A percentile compares a stretch with the other conserved stretches of the same genome.
These are phyloP conservation scores for Boletellus deceptivus DNA, from an alignment of 1,284 basidiomycete species.

Conservation along the genomic window DNA sequence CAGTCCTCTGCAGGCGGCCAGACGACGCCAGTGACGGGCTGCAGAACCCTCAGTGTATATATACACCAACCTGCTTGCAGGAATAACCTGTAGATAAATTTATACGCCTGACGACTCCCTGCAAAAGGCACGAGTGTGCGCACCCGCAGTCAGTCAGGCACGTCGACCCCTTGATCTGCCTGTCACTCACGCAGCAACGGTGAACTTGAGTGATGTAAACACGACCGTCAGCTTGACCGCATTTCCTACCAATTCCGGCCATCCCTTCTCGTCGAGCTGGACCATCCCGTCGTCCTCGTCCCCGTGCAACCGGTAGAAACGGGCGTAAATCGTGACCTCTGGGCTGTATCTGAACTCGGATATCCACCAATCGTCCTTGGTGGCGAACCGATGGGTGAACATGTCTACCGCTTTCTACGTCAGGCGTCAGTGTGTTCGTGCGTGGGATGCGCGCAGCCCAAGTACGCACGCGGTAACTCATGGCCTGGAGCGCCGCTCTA, in stretches of 20 bases:
- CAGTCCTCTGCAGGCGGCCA: neutral
- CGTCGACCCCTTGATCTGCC: neutral
- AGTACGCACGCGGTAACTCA: slow-evolving; percentile 33
- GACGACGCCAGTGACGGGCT: neutral
- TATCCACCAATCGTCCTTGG: slow-evolving; percentile 37
- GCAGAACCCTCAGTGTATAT: neutral
- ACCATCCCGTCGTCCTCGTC: slow-evolving; percentile 34
- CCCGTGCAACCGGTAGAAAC: slow-evolving; percentile 32
- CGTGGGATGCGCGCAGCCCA: neutral
- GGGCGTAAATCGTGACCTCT: slow-evolving; percentile 33
- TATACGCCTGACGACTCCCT: slow-evolving; percentile 29
- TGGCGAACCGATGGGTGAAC: slow-evolving; percentile 34
- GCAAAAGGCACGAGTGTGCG: slow-evolving; percentile 3
- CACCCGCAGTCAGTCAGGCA: slow-evolving; percentile 6
- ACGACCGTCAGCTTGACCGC: slow-evolving; percentile 32
- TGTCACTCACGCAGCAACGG: slow-evolving; percentile 30
- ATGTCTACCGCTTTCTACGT: slow-evolving; percentile 29
- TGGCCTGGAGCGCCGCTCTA: slow-evolving; percentile 29
- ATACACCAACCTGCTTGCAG: neutral
- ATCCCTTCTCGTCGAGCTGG: slow-evolving; percentile 31
- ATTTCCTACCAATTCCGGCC: slow-evolving; percentile 33
- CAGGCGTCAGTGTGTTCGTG: slow-evolving; percentile 11
- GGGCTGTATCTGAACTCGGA: slow-evolving; percentile 34
- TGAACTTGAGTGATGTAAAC: slow-evolving; percentile 35
- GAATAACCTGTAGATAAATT: slow-evolving; percentile 4